Conservation (phyloP, 2,329 filamentous ascomycete genomes). For the Trichophyton schoenleinii region DNA sequence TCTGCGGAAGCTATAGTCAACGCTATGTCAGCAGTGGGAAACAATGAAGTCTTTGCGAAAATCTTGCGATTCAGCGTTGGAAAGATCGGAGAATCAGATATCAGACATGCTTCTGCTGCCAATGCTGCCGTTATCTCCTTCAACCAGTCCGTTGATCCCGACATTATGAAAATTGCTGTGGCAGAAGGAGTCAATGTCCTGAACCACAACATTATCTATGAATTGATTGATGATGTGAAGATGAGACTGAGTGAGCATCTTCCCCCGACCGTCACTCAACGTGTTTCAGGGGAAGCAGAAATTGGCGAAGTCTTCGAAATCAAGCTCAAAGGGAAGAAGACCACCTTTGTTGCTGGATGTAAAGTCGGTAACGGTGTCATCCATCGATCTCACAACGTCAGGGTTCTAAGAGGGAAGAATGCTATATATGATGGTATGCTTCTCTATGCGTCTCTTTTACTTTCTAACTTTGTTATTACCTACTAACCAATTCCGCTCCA, state of each 20-base stretch:
- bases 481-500: constrained; percentile 27
- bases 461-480: neutral
- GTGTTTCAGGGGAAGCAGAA: constrained; percentile 78
- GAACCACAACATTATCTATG: constrained; percentile 59
- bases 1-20: constrained; percentile 83
- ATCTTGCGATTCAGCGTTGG: constrained; percentile 70
- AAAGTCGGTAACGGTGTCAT: constrained; percentile 73
- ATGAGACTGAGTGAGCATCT: constrained; percentile 57
- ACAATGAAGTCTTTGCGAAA: constrained; percentile 65
- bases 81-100: constrained; percentile 67
- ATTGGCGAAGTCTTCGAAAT: constrained; percentile 74
- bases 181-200: constrained; percentile 61
- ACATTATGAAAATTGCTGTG: constrained; percentile 58
- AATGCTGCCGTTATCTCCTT: constrained; percentile 72
- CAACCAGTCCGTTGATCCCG: constrained; percentile 57
- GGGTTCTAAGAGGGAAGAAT: constrained; percentile 58
- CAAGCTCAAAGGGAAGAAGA: constrained; percentile 58
- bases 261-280: constrained; percentile 51
- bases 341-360: constrained; percentile 70
- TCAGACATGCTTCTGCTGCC: constrained; percentile 73
- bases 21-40: constrained; percentile 65
- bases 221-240: constrained; percentile 38
- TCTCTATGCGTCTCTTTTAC: neutral
- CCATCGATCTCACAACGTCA: constrained; percentile 49
- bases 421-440: constrained; percentile 69